Evolutionary conservation across 345 rosid species (phyloP), one percentile per base, ranked within the genome.

Genomic region (Boechera divaricarpa): DNA sequence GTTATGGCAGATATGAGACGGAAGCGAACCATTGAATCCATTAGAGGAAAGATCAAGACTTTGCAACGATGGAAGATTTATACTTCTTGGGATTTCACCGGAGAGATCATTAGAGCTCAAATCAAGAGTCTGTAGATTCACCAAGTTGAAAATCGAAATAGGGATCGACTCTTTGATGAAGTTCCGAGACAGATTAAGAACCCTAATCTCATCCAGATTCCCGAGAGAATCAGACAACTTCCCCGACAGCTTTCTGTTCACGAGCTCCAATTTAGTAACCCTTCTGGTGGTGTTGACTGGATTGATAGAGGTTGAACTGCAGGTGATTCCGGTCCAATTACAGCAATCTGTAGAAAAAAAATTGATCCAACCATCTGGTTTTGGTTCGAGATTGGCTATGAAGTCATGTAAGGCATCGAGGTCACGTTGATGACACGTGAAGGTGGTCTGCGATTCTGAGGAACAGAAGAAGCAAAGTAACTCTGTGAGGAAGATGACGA

Each of bases 161-260:
- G 98, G 96, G 57, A 89, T 78, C 13, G 75, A 57, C 44, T 72
- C 84, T 56, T 67, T 65, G 53, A 92, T 81, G 66, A 67, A 81
- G 69, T 92, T 92, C 4, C 9, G 59, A 28, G 98, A 86, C 62
- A 90, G 86, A 63, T 92, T 86, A 29, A 90, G 90, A 53, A 77
- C 72, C 52, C 57, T 72, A 11, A 92, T 86, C 47, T 85, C 79
- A 70, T 82, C 81, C 58, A 90, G 69, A 44, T 58, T 72, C 51
- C 86, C 83, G 0, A 90, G 35, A 15, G 94, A 84, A 10, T 85
- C 88, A 18, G 85, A 77, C 29, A 92, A 44, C 3, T 26, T 77
- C 3, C 98, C 98, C 0, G 64, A 55, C 32, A 92, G 78, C 69
- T 81, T 86, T 38, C 4, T 79, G 32, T 26, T 74, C 2, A 2